Evolutionary conservation across 495 filamentous ascomycete genomes (phyloP).

Genomic region (Penicillium pulvis): DNA sequence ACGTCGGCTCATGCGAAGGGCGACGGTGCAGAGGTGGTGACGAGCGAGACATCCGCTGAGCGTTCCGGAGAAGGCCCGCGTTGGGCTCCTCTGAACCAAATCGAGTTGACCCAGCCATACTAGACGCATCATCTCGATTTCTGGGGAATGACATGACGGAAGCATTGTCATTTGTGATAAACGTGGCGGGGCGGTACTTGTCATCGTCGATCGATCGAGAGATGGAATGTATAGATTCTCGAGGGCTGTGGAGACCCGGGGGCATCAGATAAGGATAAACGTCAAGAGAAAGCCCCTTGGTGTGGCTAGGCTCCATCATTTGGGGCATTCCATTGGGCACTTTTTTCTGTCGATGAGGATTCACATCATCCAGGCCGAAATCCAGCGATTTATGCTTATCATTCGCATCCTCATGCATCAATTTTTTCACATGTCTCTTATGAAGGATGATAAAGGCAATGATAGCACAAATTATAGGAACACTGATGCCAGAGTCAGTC

Average conservation of each 20-base stretch:
- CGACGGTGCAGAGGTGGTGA: constrained; percentile 51
- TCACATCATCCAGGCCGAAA: constrained; percentile 72
- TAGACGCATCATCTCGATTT: constrained; percentile 61
- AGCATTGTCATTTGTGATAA: constrained; percentile 56
- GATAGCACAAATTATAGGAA: constrained; percentile 71
- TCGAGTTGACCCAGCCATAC: constrained; percentile 57
- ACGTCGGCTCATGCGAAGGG: constrained; percentile 18
- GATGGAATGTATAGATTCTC: constrained; percentile 82
- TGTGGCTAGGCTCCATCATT: constrained; percentile 45
- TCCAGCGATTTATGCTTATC: constrained; percentile 93
- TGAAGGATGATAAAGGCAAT: constrained; percentile 75
- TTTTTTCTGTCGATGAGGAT: constrained; percentile 29
- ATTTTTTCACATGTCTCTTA: constrained; percentile 70
- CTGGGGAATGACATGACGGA: constrained; percentile 57
- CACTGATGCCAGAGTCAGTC: constrained; percentile 47
- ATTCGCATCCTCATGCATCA: constrained; percentile 75
- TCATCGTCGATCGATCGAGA: constrained; percentile 77
- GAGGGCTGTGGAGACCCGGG: constrained; percentile 72
- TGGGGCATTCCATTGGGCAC: constrained; percentile 23
- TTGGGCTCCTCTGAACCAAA: constrained; percentile 57
- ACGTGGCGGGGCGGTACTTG: constrained; percentile 75
- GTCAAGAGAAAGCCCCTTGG: constrained; percentile 79
- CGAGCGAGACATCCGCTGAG: constrained; percentile 66
- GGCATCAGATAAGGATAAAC: constrained; percentile 77
- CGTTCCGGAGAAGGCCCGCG: constrained; percentile 61